phyloP scores from a whole-genome alignment of 805 yeast species.

The Zygotorulaspora sp. region DNA sequence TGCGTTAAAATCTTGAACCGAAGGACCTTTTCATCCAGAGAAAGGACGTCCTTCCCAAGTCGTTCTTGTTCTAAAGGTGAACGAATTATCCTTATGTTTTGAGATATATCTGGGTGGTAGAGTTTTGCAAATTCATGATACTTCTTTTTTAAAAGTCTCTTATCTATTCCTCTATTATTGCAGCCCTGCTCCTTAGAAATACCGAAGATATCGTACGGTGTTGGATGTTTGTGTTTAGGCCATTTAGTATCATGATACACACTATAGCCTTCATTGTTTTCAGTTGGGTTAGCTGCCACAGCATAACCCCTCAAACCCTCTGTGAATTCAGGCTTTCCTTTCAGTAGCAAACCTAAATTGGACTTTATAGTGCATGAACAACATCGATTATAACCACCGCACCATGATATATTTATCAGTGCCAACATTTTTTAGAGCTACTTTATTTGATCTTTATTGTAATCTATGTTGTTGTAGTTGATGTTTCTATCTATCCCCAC shows the following conservation, averaged over 20 bases:
- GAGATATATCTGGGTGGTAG: constrained; percentile 73
- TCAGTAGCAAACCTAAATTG: neutral
- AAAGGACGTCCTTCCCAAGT: constrained; percentile 13
- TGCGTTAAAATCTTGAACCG: constrained; percentile 52
- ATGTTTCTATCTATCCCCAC: too few species aligned
- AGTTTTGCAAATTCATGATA: constrained; percentile 62
- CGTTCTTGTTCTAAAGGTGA: constrained; percentile 10
- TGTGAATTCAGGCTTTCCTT: neutral
- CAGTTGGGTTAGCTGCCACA: neutral
- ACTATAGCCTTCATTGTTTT: constrained; percentile 1
- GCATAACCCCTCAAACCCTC: constrained; percentile 2
- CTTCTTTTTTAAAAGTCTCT: constrained; percentile 40
- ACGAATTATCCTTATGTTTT: constrained; percentile 26
- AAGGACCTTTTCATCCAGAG: constrained; percentile 29
- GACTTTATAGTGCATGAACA: neutral
- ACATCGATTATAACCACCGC: neutral
- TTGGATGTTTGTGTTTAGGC: constrained; percentile 56
- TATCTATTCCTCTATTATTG: constrained; percentile 32
- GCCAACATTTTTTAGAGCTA: too few species aligned
- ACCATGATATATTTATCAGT: neutral
- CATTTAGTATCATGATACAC: constrained; percentile 36
- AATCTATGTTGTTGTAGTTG: too few species aligned
- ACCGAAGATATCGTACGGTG: constrained; percentile 69
- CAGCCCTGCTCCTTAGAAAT: constrained; percentile 21
- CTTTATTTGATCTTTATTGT: too few species aligned